phyloP scores from a whole-genome alignment of 805 yeast genomes.

The Clavispora vitiphila region DNA sequence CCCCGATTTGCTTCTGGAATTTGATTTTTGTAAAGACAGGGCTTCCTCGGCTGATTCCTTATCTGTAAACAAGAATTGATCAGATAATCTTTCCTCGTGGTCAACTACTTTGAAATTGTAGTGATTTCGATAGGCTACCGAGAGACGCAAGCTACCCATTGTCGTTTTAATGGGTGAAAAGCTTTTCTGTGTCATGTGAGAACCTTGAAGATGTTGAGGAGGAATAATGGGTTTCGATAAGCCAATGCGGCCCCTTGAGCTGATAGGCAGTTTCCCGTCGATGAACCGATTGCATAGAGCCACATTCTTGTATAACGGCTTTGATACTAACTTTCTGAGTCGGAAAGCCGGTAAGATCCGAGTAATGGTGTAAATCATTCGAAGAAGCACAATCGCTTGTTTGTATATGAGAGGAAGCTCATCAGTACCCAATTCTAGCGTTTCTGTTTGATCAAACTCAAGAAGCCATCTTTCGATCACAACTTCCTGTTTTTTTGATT shows the following conservation, averaged over 20 bases:
- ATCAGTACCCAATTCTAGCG: slow-evolving; percentile 29
- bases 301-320: slow-evolving; percentile 22
- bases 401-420: slow-evolving; percentile 71
- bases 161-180: slow-evolving; percentile 72
- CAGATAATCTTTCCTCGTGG: slow-evolving; percentile 58
- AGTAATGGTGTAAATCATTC: slow-evolving; percentile 64
- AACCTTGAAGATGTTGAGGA: slow-evolving; percentile 28
- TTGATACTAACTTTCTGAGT: slow-evolving; percentile 36
- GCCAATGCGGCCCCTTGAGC: slow-evolving; percentile 81
- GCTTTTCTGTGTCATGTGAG: slow-evolving; percentile 57
- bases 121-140: slow-evolving; percentile 76
- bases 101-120: slow-evolving; percentile 63
- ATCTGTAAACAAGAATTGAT: slow-evolving; percentile 51
- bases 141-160: slow-evolving; percentile 64
- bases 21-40: not conserved
- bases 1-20: not conserved
- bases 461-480: slow-evolving; percentile 92
- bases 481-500: slow-evolving; percentile 69
- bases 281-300: slow-evolving; percentile 55
- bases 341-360: slow-evolving; percentile 70
- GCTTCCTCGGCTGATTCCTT: slow-evolving; percentile 5
- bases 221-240: slow-evolving; percentile 63
- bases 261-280: slow-evolving; percentile 75
- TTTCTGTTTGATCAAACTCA: slow-evolving; percentile 58
- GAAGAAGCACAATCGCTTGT: slow-evolving; percentile 65